Evolutionary conservation across 2,329 filamentous ascomycete species (phyloP).

Genomic region (Aspergillus neotritici): DNA sequence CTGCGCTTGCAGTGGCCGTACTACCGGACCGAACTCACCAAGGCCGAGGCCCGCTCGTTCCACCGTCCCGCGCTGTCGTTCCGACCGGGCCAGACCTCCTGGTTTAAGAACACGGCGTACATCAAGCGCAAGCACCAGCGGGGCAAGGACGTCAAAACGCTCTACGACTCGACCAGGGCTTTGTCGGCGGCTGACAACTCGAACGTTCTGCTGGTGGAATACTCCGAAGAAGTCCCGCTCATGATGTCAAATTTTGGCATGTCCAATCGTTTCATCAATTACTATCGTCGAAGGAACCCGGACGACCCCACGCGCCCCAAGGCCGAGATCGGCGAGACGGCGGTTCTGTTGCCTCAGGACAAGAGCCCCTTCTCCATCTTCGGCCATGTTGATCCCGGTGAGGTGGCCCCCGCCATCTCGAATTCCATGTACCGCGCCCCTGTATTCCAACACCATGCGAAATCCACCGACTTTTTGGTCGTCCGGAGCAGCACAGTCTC

Average conservation of each 20-base stretch:
- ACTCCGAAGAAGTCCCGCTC: slow-evolving; percentile 87
- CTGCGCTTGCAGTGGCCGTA: slow-evolving; percentile 91
- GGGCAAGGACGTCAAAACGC: slow-evolving; percentile 68
- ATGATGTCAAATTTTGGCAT: slow-evolving; percentile 96
- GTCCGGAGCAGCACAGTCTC: slow-evolving; percentile 74
- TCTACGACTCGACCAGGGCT: slow-evolving; percentile 75
- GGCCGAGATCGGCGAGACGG: slow-evolving; percentile 78
- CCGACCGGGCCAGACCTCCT: slow-evolving; percentile 62
- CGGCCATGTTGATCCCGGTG: slow-evolving; percentile 83
- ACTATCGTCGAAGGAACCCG: slow-evolving; percentile 78
- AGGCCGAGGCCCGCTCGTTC: slow-evolving; percentile 70
- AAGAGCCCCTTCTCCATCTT: slow-evolving; percentile 95
- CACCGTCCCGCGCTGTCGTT: slow-evolving; percentile 76
- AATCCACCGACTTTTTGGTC: slow-evolving; percentile 78
- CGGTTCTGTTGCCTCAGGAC: slow-evolving; percentile 84
- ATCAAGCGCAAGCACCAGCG: slow-evolving; percentile 79
- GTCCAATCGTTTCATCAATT: slow-evolving; percentile 94
- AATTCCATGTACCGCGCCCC: slow-evolving; percentile 95
- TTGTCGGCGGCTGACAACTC: slow-evolving; percentile 86
- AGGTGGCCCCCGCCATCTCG: slow-evolving; percentile 83
- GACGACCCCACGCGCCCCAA: slow-evolving; percentile 74
- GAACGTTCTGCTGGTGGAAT: slow-evolving; percentile 81
- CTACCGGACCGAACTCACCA: slow-evolving; percentile 78
- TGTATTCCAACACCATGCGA: slow-evolving; percentile 78
- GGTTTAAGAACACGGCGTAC: slow-evolving; percentile 65